Conservation (phyloP, 495 filamentous ascomycete species). For the Rostrohypoxylon terebratum region DNA sequence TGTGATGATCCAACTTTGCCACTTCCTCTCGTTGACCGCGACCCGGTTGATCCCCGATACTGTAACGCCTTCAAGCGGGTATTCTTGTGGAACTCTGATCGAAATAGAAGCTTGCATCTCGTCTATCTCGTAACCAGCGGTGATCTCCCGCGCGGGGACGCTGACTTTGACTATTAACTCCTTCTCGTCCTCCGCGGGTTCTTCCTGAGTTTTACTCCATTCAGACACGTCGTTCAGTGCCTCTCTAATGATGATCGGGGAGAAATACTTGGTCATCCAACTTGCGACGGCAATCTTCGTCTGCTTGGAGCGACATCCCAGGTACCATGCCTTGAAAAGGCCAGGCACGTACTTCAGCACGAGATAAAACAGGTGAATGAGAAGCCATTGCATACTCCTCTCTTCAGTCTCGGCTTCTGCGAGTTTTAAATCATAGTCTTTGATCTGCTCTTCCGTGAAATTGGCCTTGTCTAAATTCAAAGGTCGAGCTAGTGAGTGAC, state of each 20-base stretch:
- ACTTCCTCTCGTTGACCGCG: slow-evolving; percentile 87
- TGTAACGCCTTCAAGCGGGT: slow-evolving; percentile 81
- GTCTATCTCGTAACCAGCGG: slow-evolving; percentile 85
- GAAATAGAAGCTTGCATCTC: slow-evolving; percentile 83
- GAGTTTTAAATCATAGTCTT: slow-evolving; percentile 68
- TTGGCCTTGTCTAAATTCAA: slow-evolving; percentile 64
- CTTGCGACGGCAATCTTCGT: slow-evolving; percentile 77
- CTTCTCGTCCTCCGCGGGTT: slow-evolving; percentile 71
- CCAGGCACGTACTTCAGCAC: slow-evolving; percentile 77
- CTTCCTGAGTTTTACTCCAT: slow-evolving; percentile 72
- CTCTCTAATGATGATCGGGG: slow-evolving; percentile 79
- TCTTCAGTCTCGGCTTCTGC: slow-evolving; percentile 69
- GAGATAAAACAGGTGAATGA: slow-evolving; percentile 88
- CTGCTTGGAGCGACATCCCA: slow-evolving; percentile 78
- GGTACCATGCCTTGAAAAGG: slow-evolving; percentile 88
- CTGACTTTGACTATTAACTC: slow-evolving; percentile 79
- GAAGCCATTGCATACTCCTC: slow-evolving; percentile 80
- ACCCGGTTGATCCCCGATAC: slow-evolving; percentile 84
- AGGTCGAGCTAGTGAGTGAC: slow-evolving; percentile 73
- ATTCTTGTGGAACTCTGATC: slow-evolving; percentile 80
- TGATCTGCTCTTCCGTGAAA: slow-evolving; percentile 71
- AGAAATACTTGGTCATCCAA: slow-evolving; percentile 89
- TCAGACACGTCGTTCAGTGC: slow-evolving; percentile 75
- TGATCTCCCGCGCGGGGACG: slow-evolving; percentile 75
- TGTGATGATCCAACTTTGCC: slow-evolving; percentile 83